These are phyloP conservation scores for Leccinum insolens DNA, from an alignment of 1,284 basidiomycete species.

Conservation along the genomic window DNA sequence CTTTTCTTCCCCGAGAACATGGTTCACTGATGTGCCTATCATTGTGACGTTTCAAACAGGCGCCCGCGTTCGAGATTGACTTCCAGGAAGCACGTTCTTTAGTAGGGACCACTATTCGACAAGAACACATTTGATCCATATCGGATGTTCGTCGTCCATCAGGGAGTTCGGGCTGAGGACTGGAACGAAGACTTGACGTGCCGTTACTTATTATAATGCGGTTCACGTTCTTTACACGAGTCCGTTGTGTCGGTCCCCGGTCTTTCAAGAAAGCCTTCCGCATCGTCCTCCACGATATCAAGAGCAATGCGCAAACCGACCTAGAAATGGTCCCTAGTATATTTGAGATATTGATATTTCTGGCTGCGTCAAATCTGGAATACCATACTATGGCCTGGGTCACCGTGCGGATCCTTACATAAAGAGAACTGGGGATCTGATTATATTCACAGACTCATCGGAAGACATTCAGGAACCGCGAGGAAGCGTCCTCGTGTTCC, in stretches of 20 bases:
- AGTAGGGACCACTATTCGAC: no score
- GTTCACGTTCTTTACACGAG: not conserved
- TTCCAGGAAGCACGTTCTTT: slow-evolving; percentile 37
- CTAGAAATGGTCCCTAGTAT: no score
- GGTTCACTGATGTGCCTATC: not conserved
- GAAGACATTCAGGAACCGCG: no score
- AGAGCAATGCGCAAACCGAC: not conserved
- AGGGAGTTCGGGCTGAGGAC: not conserved
- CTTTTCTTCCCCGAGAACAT: not conserved
- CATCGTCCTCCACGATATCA: not conserved
- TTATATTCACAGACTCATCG: no score
- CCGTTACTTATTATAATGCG: not conserved
- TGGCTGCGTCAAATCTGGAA: no score
- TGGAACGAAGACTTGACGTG: not conserved
- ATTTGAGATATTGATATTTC: no score
- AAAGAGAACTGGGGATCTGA: no score
- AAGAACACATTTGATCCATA: no score
- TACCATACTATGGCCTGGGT: no score
- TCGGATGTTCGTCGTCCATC: not conserved
- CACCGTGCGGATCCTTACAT: no score
- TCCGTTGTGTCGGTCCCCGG: not conserved
- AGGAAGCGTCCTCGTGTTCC: no score
- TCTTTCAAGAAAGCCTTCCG: not conserved
- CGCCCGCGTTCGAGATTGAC: slow-evolving; percentile 41
- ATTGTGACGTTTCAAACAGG: slow-evolving; percentile 29